phyloP scores from a whole-genome alignment of 2,329 filamentous ascomycete species.

The Furcasterigmium furcatum region DNA sequence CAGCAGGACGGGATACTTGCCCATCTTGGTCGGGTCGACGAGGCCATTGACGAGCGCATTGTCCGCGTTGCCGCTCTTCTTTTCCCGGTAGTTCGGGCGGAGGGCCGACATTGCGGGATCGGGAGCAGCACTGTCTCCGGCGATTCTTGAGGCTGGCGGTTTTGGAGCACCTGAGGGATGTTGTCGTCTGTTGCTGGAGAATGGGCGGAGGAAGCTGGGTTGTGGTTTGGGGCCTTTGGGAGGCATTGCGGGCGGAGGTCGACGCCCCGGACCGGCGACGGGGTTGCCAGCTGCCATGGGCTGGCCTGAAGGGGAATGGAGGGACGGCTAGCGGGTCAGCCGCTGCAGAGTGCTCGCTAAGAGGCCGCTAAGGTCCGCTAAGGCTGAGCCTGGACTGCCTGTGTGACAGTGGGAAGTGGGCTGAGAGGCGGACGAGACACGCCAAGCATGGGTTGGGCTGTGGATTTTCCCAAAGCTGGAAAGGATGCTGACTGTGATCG shows the following conservation, averaged over 20 bases:
- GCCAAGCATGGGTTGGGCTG: no score
- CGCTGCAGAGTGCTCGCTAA: background rate
- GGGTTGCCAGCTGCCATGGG: background rate
- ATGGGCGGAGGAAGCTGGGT: background rate
- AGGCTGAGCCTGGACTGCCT: no score
- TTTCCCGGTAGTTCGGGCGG: slow-evolving; percentile 13
- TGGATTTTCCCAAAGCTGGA: no score
- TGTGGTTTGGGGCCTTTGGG: background rate
- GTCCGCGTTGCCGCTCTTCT: slow-evolving; percentile 6
- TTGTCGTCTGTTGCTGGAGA: background rate
- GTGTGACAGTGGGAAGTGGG: no score
- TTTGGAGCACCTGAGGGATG: background rate
- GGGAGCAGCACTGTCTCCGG: background rate
- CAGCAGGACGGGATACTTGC: slow-evolving; percentile 61
- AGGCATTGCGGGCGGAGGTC: background rate
- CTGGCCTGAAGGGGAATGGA: background rate
- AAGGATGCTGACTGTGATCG: no score
- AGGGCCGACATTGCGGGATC: slow-evolving; percentile 10
- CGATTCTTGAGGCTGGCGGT: background rate
- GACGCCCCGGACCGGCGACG: background rate
- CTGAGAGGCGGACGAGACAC: no score
- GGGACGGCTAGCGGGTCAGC: background rate
- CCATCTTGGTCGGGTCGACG: slow-evolving; percentile 58
- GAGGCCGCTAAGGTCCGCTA: no score
- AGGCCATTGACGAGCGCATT: slow-evolving; percentile 23